phyloP scores from a whole-genome alignment of 75 land plant genomes.

The Cryptomeria japonica region DNA sequence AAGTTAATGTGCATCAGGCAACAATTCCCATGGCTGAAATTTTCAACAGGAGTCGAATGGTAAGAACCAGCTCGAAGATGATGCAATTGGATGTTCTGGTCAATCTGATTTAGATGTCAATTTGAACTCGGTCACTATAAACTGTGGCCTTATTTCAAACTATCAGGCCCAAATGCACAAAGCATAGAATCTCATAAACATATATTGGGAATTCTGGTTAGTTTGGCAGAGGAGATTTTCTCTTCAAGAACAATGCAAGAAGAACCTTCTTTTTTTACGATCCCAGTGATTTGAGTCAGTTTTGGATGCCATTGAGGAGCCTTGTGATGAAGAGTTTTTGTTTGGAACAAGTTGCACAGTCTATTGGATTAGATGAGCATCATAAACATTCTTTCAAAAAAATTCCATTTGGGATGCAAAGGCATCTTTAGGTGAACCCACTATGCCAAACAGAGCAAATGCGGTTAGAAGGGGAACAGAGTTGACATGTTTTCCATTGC shows the following conservation, averaged over 20 bases:
- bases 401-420: no score
- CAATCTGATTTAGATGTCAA: background rate
- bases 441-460: no score
- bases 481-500: no score
- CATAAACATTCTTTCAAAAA: no score
- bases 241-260: background rate
- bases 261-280: slow-evolving; percentile 11
- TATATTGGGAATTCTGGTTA: slow-evolving; percentile 40
- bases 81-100: background rate
- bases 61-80: background rate
- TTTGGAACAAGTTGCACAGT: slow-evolving; percentile 49
- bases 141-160: background rate
- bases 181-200: slow-evolving; percentile 8
- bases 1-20: slow-evolving; percentile 37
- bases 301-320: slow-evolving; percentile 48
- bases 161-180: background rate
- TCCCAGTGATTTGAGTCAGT: slow-evolving; percentile 41
- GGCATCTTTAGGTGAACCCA: no score
- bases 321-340: slow-evolving; percentile 86
- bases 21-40: slow-evolving; percentile 20
- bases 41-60: slow-evolving; percentile 10
- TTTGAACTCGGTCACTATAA: background rate
- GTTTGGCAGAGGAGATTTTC: slow-evolving; percentile 17
- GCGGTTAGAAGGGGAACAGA: no score
- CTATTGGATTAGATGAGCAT: slow-evolving; percentile 22